Conservation (phyloP, 352 stramenopile genomes). For the Phytophthora fragariaefolia region DNA sequence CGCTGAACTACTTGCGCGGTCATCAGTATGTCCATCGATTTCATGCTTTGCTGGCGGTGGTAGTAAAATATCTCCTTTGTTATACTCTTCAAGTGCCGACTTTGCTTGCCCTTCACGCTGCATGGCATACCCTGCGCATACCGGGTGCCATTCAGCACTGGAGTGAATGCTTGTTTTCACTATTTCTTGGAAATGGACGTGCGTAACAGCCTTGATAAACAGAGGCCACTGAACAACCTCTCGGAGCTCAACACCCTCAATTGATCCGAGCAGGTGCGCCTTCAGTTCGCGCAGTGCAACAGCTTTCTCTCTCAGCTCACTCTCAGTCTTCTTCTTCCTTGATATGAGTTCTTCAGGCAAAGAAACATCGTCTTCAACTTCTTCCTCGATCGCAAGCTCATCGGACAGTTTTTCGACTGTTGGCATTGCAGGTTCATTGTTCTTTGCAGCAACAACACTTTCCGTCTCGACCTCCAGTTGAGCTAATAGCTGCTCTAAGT, state of each 20-base stretch:
- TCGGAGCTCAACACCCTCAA: slow-evolving; percentile 64
- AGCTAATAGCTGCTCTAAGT: slow-evolving; percentile 43
- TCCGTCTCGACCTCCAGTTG: slow-evolving; percentile 56
- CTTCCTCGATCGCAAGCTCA: slow-evolving; percentile 19
- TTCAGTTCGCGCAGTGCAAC: slow-evolving; percentile 44
- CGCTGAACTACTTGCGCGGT: slow-evolving; percentile 74
- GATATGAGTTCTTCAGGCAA: slow-evolving; percentile 23
- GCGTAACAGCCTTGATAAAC: slow-evolving; percentile 59
- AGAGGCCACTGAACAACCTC: slow-evolving; percentile 56
- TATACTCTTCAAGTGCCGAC: slow-evolving; percentile 44
- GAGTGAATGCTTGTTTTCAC: slow-evolving; percentile 25
- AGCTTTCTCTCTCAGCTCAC: slow-evolving; percentile 44
- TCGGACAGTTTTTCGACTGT: slow-evolving; percentile 6
- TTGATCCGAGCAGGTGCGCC: slow-evolving; percentile 58
- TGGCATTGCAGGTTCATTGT: slow-evolving; percentile 2
- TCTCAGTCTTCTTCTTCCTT: slow-evolving; percentile 27
- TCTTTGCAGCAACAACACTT: slow-evolving; percentile 9
- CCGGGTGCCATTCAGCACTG: slow-evolving; percentile 50
- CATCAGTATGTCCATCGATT: slow-evolving; percentile 81
- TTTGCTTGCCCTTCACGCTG: slow-evolving; percentile 33
- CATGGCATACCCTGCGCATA: slow-evolving; percentile 64
- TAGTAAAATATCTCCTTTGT: slow-evolving; percentile 57
- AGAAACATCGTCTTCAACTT: slow-evolving; percentile 4
- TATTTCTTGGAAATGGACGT: slow-evolving; percentile 54
- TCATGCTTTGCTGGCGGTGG: slow-evolving; percentile 62